Conservation (phyloP, 2,329 filamentous ascomycete species). For the Scedosporium aurantiacum region DNA sequence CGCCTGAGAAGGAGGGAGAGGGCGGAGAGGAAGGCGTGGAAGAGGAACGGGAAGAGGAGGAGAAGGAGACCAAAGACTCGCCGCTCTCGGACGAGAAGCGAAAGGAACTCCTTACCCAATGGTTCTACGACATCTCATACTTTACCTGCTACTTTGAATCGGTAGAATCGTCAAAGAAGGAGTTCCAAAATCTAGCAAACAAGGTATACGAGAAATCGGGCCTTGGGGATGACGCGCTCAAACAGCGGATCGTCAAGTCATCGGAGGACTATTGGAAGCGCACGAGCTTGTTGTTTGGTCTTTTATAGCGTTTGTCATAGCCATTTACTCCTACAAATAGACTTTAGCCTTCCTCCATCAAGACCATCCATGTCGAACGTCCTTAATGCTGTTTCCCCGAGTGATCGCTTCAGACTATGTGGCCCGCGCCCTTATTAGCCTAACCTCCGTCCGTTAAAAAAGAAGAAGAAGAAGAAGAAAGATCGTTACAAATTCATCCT, state of each 20-base stretch:
- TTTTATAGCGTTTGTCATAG: constrained; percentile 36
- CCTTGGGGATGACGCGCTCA: constrained; percentile 36
- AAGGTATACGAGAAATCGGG: constrained; percentile 33
- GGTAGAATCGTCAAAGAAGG: constrained; percentile 14
- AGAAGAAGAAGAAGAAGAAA: too few relatives aligned
- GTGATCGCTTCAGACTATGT: too few relatives aligned
- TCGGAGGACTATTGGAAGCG: constrained; percentile 74
- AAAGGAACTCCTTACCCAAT: constrained; percentile 43
- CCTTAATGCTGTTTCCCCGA: too few relatives aligned
- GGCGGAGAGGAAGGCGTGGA: constrained; percentile 11
- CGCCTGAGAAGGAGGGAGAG: background rate
- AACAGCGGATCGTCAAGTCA: constrained; percentile 46
- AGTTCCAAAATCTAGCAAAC: constrained; percentile 33
- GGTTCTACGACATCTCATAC: constrained; percentile 48
- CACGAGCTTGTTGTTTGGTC: constrained; percentile 69
- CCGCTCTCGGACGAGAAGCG: constrained; percentile 7
- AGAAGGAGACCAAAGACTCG: constrained; percentile 3
- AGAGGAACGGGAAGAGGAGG: constrained; percentile 10
- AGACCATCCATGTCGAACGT: too few relatives aligned
- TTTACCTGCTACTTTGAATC: constrained; percentile 34
- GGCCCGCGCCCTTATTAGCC: too few relatives aligned
- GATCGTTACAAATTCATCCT: constrained; percentile 12
- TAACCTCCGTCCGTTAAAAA: too few relatives aligned
- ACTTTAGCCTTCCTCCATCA: background rate
- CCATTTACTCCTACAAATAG: background rate